Evolutionary conservation across 73 alveolate species (phyloP), one percentile per base, ranked within the genome.

Genomic region (Paramecium primaurelia): DNA sequence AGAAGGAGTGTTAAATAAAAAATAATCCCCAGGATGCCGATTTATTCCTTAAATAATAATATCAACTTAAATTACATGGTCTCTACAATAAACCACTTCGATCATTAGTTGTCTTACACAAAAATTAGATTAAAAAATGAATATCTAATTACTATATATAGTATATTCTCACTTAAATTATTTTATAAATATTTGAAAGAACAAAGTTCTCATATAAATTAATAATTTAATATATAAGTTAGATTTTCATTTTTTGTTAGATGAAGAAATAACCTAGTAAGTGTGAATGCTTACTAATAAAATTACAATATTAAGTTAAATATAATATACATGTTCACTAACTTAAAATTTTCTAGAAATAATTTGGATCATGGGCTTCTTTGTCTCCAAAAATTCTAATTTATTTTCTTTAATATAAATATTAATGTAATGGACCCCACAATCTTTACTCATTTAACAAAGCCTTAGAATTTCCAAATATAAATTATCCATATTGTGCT

Each of bases 381-480:
- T 28, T 28, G 20, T 64, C 51, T 14, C 84, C 84, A 64, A 32
- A 64, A 28, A 25, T 28, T 12, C 2, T 3, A 32, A 28, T 64
- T 28, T 12, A 18, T 11, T 34, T 28, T 14, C 28, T 22, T 80
- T 42, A 80, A 26, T 20, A 18, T 12, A 80, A 18, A 25, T 80
- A 80, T 9, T 44, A 9, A 20, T 80, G 45, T 11, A 45, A 20
- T n/a, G 91, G 77, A 32, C 16, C 8, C 91, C 77, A 25, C 36
- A 80, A 47, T 10, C 30, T 25, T n/a, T 10, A 8, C 11, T 73
- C 44, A 25, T 42, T 44, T 20, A 45, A 10, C 7, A 25, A 47
- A 26, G 91, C 77, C 6, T 80, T 80, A 16, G 58, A 22, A 80
- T 80, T 80, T 6, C 77, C 58, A 80, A 80, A 80, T 44, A 80